Conservation (phyloP, 495 filamentous ascomycete species). For the Bryoglossum gracile region DNA sequence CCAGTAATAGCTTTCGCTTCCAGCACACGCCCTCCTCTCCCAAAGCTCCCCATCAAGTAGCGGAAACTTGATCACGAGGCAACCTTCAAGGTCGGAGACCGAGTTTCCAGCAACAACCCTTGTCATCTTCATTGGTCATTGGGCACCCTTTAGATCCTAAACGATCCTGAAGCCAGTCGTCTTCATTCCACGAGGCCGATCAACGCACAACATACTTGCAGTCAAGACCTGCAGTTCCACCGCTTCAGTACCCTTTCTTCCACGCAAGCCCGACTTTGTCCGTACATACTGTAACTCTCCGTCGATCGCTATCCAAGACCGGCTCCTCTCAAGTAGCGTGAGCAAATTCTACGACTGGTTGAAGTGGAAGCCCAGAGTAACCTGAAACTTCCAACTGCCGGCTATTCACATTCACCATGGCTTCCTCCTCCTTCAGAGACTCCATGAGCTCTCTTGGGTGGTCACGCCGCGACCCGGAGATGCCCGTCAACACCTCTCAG, state of each 20-base stretch:
- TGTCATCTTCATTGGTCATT: conserved; percentile 28
- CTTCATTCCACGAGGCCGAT: conserved; percentile 22
- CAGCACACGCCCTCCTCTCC: conserved; percentile 9
- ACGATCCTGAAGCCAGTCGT: conserved; percentile 15
- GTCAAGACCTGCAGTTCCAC: conserved; percentile 16
- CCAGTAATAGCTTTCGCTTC: conserved; percentile 12
- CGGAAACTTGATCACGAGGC: conserved; percentile 23
- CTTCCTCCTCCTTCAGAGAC: conserved; percentile 82
- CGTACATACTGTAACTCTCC: not conserved
- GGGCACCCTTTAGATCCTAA: conserved; percentile 25
- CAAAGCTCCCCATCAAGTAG: not conserved
- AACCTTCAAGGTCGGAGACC: conserved; percentile 7
- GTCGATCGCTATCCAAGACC: not conserved
- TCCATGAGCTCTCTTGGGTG: conserved; percentile 93
- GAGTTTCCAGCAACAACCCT: conserved; percentile 7
- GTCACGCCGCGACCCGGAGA: conserved; percentile 77
- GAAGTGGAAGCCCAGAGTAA: not conserved
- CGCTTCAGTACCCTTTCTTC: not conserved
- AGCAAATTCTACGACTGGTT: conserved; percentile 7
- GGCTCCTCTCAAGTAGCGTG: not conserved
- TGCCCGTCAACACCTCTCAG: conserved; percentile 68
- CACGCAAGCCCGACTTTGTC: conserved; percentile 1
- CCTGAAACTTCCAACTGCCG: conserved; percentile 8
- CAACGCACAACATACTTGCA: conserved; percentile 28
- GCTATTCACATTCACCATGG: conserved; percentile 50